These are phyloP conservation scores for Paulownia fortunei DNA, from an alignment of 257 asterid genomes.

Conservation along the genomic window DNA sequence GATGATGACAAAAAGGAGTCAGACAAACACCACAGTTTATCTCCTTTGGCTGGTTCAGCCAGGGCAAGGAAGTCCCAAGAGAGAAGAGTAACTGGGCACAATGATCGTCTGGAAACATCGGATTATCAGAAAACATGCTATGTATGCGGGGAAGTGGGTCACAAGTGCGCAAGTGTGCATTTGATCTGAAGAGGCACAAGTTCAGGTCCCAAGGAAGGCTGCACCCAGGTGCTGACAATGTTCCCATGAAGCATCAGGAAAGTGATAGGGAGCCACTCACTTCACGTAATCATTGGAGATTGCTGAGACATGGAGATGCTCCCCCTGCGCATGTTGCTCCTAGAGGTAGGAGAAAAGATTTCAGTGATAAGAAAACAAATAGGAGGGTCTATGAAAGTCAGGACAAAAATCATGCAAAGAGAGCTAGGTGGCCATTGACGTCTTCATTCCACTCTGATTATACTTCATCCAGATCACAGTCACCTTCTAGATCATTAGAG, in stretches of 20 bases:
- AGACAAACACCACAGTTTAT: not conserved
- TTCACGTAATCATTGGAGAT: constrained; percentile 27
- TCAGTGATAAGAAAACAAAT: constrained; percentile 37
- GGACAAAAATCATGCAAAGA: constrained; percentile 33
- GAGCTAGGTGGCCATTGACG: constrained; percentile 32
- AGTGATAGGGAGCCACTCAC: constrained; percentile 28
- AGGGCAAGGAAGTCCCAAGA: constrained; percentile 11
- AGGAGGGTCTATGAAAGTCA: constrained; percentile 22
- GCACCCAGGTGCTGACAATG: not conserved
- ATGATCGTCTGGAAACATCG: not conserved
- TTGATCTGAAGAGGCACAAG: constrained; percentile 19
- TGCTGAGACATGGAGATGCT: constrained; percentile 33
- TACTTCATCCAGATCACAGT: too few species aligned
- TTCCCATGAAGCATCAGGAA: constrained; percentile 27
- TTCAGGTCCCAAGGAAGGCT: constrained; percentile 30
- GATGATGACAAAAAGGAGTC: constrained; percentile 40
- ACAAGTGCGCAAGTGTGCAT: constrained; percentile 37
- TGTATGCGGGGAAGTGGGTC: constrained; percentile 43
- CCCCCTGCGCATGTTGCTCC: constrained; percentile 22
- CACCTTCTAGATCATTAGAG: too few species aligned
- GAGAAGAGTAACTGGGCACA: constrained; percentile 19
- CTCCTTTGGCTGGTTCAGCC: constrained; percentile 7
- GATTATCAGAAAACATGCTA: constrained; percentile 32
- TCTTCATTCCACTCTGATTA: constrained; percentile 38
- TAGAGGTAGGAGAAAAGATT: constrained; percentile 25